A percentile compares a stretch with the other conserved stretches of the same genome.
phyloP scores from a whole-genome alignment of 1,284 basidiomycete genomes.

The Limonomyces culmigenus region DNA sequence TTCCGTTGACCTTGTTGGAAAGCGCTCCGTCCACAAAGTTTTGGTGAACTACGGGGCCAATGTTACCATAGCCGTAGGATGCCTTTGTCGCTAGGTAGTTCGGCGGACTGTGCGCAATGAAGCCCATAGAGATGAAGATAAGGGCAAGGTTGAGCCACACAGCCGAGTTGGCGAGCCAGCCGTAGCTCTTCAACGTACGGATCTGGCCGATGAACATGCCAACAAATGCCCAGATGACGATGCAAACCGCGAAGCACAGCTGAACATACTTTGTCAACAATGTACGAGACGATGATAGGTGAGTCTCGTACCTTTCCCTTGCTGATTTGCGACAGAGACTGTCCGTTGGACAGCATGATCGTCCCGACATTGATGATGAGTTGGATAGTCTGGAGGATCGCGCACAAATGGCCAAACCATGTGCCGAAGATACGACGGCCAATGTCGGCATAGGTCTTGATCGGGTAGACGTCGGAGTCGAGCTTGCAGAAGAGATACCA shows the following conservation, averaged over 20 bases:
- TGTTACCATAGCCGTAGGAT: slow-evolving; percentile 18
- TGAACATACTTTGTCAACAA: slow-evolving; percentile 10
- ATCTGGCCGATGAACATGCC: slow-evolving; percentile 14
- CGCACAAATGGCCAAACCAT: slow-evolving; percentile 19
- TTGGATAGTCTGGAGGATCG: slow-evolving; percentile 15
- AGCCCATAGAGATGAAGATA: slow-evolving; percentile 31
- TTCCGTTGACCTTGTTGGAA: slow-evolving; percentile 19
- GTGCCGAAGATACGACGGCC: slow-evolving; percentile 35
- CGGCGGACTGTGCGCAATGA: slow-evolving; percentile 37
- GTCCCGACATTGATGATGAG: slow-evolving; percentile 20
- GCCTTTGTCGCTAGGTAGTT: slow-evolving; percentile 31
- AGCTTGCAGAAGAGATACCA: slow-evolving; percentile 39
- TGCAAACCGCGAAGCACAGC: slow-evolving; percentile 42
- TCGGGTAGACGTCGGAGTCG: slow-evolving; percentile 39
- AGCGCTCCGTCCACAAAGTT: slow-evolving; percentile 15
- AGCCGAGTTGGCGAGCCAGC: slow-evolving; percentile 10
- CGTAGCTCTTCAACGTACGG: slow-evolving; percentile 10
- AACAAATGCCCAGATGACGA: slow-evolving; percentile 33
- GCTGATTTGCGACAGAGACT: slow-evolving; percentile 1
- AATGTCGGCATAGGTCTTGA: slow-evolving; percentile 41
- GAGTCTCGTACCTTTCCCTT: neutral
- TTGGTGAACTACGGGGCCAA: slow-evolving; percentile 22
- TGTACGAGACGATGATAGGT: too few species aligned
- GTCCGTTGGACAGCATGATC: slow-evolving; percentile 15
- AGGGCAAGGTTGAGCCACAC: slow-evolving; percentile 29